Base-by-base conservation (phyloP, 371 early-diverging fungal species). In the Nosema granulosis region DNA sequence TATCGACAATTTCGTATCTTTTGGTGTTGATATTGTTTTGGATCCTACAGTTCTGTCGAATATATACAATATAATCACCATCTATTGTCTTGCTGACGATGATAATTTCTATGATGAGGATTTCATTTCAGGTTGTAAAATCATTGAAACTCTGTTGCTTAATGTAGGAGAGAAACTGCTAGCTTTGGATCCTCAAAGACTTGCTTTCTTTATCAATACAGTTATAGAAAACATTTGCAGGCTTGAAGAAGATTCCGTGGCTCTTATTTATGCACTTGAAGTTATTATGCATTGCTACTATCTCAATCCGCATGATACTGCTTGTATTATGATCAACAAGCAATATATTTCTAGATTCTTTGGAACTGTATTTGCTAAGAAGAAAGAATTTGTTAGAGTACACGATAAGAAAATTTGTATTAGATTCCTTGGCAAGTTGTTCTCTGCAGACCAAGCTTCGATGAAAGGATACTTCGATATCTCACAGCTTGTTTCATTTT, bases 331-430 rank as follows among this genome's bases (percentile, higher is more conserved):
- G 58, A 65, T 70, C 1, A 31, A 71, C 22, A 37, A 68, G 35
- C 28, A 69, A 3, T 78, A 72, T 56, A 18, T 71, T 57, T 31
- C 43, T 4, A 73, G 34, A 26, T 76, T 76, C 51, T 71, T 83
- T 38, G 43, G 13, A 24, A 52, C 65, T 2, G 18, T 78, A 3
- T 78, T 70, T 56, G 35, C 34, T 3, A 75, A 76, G 49, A 65
- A 34, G 16, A 80, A 70, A 29, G 68, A 71, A 31, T 85, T 85
- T 69, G 77, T 65, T 34, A 49, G 86, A 50, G 85, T 86, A 16
- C 82, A 84, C 72, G 86, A 86, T 75, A 83, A 85, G 54, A 86
- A 86, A 71, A 67, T 82, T n/a, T 80, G 77, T 22, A 58, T 84
- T 0, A 69, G 84, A 22, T 86, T 84, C 73, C 52, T 82, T 16